phyloP scores from a whole-genome alignment of 1,284 basidiomycete species.

The Takashimella tepidaria region DNA sequence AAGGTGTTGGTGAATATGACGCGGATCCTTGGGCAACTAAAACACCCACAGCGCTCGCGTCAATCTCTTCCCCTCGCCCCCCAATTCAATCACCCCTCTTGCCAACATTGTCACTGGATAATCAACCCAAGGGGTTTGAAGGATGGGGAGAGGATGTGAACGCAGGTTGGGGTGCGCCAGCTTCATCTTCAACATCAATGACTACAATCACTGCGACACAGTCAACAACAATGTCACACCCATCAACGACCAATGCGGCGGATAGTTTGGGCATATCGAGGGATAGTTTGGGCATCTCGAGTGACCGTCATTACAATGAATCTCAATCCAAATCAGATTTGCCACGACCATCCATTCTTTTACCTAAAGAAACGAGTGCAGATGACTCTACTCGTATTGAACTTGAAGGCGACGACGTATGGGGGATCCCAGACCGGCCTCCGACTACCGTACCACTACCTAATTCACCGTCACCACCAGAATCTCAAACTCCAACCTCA shows the following conservation, averaged over 20 bases:
- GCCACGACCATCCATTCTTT: background rate
- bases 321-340: too few species aligned
- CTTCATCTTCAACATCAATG: background rate
- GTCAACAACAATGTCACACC: background rate
- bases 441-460: background rate
- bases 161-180: background rate
- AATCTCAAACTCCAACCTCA: background rate
- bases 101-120: background rate
- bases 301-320: background rate
- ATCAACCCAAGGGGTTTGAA: background rate
- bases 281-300: too few species aligned
- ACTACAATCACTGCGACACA: background rate
- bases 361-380: background rate
- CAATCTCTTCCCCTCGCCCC: background rate
- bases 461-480: background rate
- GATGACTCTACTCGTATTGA: background rate
- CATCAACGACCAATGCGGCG: too few species aligned
- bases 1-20: slow-evolving; percentile 4
- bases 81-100: background rate
- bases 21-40: slow-evolving; percentile 21
- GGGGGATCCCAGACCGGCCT: too few species aligned
- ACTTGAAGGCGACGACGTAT: background rate
- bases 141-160: background rate
- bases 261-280: too few species aligned
- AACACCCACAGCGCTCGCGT: background rate